These are phyloP conservation scores for Evernia prunastri DNA, from an alignment of 495 filamentous ascomycete species.

Conservation along the genomic window DNA sequence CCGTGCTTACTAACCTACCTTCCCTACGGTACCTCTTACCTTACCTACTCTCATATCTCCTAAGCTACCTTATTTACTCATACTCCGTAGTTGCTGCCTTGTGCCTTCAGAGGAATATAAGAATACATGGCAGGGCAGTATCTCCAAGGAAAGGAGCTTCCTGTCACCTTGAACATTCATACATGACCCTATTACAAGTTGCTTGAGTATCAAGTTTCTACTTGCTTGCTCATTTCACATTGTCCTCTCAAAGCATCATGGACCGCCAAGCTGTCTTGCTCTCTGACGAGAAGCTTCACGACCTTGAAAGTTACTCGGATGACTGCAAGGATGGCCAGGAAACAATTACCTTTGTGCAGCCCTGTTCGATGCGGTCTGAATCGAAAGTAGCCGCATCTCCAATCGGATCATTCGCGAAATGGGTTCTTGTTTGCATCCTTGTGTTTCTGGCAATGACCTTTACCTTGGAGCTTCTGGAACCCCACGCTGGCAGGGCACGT, in stretches of 20 bases:
- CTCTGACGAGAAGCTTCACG: constrained; percentile 10
- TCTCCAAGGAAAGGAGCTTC: no score
- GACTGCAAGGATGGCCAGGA: background rate
- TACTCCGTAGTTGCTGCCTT: background rate
- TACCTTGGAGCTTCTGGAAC: constrained; percentile 2
- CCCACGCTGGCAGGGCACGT: constrained; percentile 7
- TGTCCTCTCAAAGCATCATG: background rate
- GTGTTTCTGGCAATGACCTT: constrained; percentile 8
- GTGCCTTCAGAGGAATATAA: background rate
- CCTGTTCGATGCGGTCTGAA: background rate
- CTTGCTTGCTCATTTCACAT: background rate
- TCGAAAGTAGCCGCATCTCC: background rate
- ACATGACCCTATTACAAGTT: background rate
- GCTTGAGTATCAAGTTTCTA: background rate
- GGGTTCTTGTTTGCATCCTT: constrained; percentile 6
- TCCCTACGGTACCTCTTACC: no score
- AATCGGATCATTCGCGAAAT: constrained; percentile 2
- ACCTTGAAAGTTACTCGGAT: background rate
- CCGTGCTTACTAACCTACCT: background rate
- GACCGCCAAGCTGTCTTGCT: constrained; percentile 10
- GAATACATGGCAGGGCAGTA: no score
- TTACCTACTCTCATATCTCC: no score
- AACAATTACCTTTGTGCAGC: background rate
- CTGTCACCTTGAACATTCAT: background rate
- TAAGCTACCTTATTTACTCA: no score